phyloP scores from a whole-genome alignment of 2,329 filamentous ascomycete species.

The Geoglossum cookeanum region DNA sequence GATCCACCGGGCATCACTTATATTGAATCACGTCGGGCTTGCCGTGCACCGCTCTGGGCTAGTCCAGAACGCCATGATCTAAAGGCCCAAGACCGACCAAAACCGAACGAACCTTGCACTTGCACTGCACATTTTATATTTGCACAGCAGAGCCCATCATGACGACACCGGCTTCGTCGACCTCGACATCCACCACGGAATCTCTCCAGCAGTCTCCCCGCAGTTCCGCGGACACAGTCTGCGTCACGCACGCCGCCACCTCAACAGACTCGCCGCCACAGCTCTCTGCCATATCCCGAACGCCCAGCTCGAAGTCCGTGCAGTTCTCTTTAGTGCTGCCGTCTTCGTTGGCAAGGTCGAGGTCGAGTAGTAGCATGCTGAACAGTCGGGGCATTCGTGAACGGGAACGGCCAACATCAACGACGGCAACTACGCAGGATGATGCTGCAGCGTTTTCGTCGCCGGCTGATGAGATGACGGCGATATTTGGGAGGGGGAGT shows the following conservation, averaged over 20 bases:
- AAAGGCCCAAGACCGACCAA: no score
- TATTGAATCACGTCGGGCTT: no score
- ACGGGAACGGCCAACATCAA: not conserved
- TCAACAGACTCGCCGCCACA: not conserved
- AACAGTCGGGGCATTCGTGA: not conserved
- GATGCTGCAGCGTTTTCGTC: not conserved
- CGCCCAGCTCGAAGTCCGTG: not conserved
- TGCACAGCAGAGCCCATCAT: not conserved
- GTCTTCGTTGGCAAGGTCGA: not conserved
- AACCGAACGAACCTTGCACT: no score
- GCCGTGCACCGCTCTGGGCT: no score
- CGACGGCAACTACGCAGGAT: not conserved
- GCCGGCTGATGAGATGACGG: conserved; percentile 20
- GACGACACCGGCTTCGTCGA: not conserved
- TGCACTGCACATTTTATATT: no score
- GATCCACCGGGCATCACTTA: no score
- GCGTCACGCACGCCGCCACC: not conserved
- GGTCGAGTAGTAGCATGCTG: not conserved
- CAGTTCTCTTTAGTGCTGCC: not conserved
- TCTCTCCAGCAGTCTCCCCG: not conserved
- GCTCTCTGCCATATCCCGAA: not conserved
- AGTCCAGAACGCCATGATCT: no score
- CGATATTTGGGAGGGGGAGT: conserved; percentile 17
- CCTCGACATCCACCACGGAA: not conserved
- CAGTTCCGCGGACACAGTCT: not conserved